Conservation (phyloP, 192 early-diverging fungal genomes). For the Dissophora globulifera region DNA sequence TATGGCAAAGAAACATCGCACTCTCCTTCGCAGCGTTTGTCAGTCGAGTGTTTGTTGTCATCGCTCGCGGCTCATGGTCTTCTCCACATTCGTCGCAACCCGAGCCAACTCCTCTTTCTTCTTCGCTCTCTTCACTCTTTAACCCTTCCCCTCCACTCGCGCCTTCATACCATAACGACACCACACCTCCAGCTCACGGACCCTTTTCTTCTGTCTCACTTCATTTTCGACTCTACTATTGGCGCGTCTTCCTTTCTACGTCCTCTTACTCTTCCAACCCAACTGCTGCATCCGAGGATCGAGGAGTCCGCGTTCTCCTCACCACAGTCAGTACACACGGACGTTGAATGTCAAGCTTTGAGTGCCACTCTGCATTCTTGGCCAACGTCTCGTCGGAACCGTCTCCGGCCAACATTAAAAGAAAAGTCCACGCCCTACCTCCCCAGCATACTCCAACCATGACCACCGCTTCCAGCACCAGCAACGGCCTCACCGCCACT, state of each 20-base stretch:
- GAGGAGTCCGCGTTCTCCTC: no score
- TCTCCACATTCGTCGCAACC: not conserved
- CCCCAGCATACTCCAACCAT: constrained; percentile 4
- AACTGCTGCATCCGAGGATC: not conserved
- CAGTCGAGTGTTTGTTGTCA: no score
- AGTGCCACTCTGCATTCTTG: constrained; percentile 44
- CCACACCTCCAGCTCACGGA: not conserved
- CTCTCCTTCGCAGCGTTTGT: no score
- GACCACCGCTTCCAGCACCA: constrained; percentile 12
- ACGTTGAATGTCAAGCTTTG: constrained; percentile 50
- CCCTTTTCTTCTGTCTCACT: not conserved
- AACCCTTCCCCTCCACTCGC: not conserved
- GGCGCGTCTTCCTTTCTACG: no score
- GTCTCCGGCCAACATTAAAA: constrained; percentile 26
- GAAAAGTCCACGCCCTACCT: constrained; percentile 18
- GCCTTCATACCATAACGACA: not conserved
- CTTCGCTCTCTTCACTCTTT: not conserved
- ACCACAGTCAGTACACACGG: not conserved
- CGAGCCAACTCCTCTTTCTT: not conserved
- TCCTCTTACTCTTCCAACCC: no score
- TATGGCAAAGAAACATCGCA: not conserved
- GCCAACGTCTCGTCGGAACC: constrained; percentile 42
- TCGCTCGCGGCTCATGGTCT: no score
- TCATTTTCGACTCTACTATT: not conserved
- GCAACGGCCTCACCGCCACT: not conserved